A percentile compares a stretch with the other conserved stretches of the same genome.
Evolutionary conservation across 2,329 filamentous ascomycete genomes (phyloP).

Genomic region (Myriosclerotinia curreyana): DNA sequence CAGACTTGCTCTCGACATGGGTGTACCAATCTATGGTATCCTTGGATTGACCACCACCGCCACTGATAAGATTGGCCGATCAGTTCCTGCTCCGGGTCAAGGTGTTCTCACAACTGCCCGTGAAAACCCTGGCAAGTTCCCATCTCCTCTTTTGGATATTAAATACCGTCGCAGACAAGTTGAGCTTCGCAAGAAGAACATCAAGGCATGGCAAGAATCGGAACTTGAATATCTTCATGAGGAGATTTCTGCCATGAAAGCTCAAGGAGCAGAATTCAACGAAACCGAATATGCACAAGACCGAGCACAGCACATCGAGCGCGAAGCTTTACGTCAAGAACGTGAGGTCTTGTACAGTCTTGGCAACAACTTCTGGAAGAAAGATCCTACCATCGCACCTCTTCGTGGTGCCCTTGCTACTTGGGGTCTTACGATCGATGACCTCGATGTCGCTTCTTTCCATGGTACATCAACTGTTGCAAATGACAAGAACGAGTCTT

Average conservation of each 20-base stretch:
- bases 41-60: constrained; percentile 91
- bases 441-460: constrained; percentile 93
- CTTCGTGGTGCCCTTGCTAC: constrained; percentile 93
- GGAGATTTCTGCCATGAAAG: constrained; percentile 87
- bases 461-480: constrained; percentile 98
- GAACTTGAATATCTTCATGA: constrained; percentile 91
- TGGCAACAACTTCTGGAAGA: constrained; percentile 99
- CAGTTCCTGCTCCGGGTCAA: constrained; percentile 92
- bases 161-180: constrained; percentile 96
- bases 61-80: constrained; percentile 98
- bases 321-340: constrained; percentile 82
- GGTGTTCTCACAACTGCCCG: constrained; percentile 95
- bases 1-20: constrained; percentile 94
- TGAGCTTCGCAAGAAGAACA: constrained; percentile 87
- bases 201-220: constrained; percentile 94
- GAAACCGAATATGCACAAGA: constrained; percentile 84
- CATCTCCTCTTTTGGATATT: constrained; percentile 92
- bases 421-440: constrained; percentile 96
- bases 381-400: constrained; percentile 88
- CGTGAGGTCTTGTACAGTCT: constrained; percentile 89
- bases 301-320: constrained; percentile 81
- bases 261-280: constrained; percentile 70
- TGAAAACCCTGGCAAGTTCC: constrained; percentile 86
- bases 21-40: constrained; percentile 94
- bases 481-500: constrained; percentile 99